Evolutionary conservation across 176 grass and related monocot species (phyloP).

Genomic region (Musa troglodytarum): DNA sequence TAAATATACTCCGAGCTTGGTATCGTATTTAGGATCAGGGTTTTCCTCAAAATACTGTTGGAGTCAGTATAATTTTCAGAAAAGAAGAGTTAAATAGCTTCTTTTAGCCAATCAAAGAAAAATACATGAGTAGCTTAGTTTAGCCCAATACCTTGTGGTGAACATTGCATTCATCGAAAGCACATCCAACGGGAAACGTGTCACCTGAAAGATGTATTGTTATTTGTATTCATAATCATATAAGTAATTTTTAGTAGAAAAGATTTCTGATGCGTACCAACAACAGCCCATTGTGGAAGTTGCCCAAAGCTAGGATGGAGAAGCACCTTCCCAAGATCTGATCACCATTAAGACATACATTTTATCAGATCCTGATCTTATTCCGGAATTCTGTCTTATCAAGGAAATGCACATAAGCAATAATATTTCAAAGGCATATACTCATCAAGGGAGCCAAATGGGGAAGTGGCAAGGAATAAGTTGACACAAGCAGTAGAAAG

Average conservation of each 20-base stretch:
- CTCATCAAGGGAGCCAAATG: not conserved
- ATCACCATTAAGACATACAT: not conserved
- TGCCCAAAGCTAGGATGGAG: slow-evolving; percentile 67
- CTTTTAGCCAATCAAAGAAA: not conserved
- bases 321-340: slow-evolving; percentile 93
- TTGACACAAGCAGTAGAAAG: not conserved
- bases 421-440: not conserved
- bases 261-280: slow-evolving; percentile 41
- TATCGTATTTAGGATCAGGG: slow-evolving; percentile 61
- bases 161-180: slow-evolving; percentile 72
- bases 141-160: slow-evolving; percentile 56
- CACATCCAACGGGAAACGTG: slow-evolving; percentile 80
- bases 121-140: not conserved
- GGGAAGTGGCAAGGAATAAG: not conserved
- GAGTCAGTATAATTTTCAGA: slow-evolving; percentile 5
- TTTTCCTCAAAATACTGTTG: slow-evolving; percentile 69
- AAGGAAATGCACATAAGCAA: no score
- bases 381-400: not conserved
- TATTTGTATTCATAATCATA: not conserved
- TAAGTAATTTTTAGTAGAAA: not conserved
- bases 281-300: slow-evolving; percentile 90
- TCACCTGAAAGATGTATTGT: slow-evolving; percentile 46
- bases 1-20: slow-evolving; percentile 60
- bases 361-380: not conserved
- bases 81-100: not conserved